Base-by-base conservation (phyloP, 2,329 filamentous ascomycete genomes). In the Monosporascus sp. region DNA sequence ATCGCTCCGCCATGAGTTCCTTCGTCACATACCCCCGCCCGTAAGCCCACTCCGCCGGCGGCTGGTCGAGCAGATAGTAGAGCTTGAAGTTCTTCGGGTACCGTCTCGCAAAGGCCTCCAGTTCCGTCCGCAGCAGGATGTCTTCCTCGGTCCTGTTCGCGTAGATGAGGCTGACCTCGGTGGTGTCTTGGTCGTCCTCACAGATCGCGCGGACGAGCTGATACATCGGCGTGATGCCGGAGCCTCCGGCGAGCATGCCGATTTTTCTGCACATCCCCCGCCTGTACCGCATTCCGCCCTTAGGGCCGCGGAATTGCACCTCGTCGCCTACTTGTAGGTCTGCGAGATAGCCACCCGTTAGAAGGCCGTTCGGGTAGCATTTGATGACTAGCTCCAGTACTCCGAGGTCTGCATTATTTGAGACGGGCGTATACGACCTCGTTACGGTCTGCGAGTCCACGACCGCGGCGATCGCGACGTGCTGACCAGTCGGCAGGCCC, bases 121-220 rank as follows among this genome's bases (percentile, higher is more conserved):
- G 74, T 60, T 86, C 74, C 1, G 72, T 57, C 0, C 80, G 70
- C 17, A 87, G 67, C 7, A 87, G 64, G 51, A 87, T 86, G 57
- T 87, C 84, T 2, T 72, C 72, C 58, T 84, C 81, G 0, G 72
- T 74, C 1, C 77, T 72, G 65, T 84, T 86, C 31, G 80, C 83
- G 55, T 84, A 85, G 31, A 87, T 66, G 5, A 87, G 68, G 45
- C 71, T 78, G 43, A 86, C 65, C 57, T 80, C 67, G 0, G 84
- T 86, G 1, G 70, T 72, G 56, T 87, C 84, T 7, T 66, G 69
- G n/a, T 77, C 71, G 51, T 86, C 78, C 61, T 85, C 82, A 60
- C 81, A 83, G 52, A 86, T 83, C 44, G 81, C 81, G 4, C 82
- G 77, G 61, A 86, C 84, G 7, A 87, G 66, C 62, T 86, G 82